phyloP scores from a whole-genome alignment of 768 basidiomycete genomes.

The Auriscalpium orientale region DNA sequence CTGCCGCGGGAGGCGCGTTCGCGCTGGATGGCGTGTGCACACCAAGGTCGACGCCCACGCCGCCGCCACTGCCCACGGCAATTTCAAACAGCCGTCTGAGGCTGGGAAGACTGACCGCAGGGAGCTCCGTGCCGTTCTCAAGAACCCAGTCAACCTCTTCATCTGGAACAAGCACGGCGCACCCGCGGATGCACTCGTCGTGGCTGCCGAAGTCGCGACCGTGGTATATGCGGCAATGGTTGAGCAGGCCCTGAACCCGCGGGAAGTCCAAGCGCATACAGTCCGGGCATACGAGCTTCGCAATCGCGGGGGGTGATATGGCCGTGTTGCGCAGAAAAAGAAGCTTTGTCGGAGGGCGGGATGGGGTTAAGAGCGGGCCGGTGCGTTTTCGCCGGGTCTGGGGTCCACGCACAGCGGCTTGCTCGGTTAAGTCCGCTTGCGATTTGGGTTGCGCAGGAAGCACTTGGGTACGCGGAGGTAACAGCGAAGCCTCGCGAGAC shows the following conservation, averaged over 20 bases:
- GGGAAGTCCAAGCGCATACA: slow-evolving; percentile 42
- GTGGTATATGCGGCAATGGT: slow-evolving; percentile 45
- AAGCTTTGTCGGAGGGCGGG: slow-evolving; percentile 25
- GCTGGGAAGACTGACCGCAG: slow-evolving; percentile 36
- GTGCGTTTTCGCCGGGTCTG: slow-evolving; percentile 17
- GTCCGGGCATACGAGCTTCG: slow-evolving; percentile 34
- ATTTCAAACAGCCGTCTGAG: slow-evolving; percentile 41
- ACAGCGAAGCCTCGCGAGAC: slow-evolving; percentile 22
- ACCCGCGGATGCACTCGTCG: slow-evolving; percentile 42
- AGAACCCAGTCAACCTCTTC: slow-evolving; percentile 29
- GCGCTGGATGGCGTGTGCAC: not conserved
- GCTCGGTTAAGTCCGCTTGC: no score
- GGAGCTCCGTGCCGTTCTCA: slow-evolving; percentile 32
- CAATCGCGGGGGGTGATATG: slow-evolving; percentile 24
- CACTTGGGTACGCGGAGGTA: slow-evolving; percentile 15
- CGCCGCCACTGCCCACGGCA: slow-evolving; percentile 33
- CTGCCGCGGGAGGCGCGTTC: not conserved
- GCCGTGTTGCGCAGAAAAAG: slow-evolving; percentile 33
- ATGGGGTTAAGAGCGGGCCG: slow-evolving; percentile 4
- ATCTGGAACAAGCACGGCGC: slow-evolving; percentile 29
- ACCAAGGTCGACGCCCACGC: slow-evolving; percentile 15
- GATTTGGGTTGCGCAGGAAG: not conserved
- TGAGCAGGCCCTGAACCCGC: slow-evolving; percentile 43
- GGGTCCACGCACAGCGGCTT: not conserved
- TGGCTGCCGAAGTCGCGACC: slow-evolving; percentile 41